A percentile compares a stretch with the other conserved stretches of the same genome.
Evolutionary conservation across 345 rosid genomes (phyloP).

Genomic region (Murraya paniculata): DNA sequence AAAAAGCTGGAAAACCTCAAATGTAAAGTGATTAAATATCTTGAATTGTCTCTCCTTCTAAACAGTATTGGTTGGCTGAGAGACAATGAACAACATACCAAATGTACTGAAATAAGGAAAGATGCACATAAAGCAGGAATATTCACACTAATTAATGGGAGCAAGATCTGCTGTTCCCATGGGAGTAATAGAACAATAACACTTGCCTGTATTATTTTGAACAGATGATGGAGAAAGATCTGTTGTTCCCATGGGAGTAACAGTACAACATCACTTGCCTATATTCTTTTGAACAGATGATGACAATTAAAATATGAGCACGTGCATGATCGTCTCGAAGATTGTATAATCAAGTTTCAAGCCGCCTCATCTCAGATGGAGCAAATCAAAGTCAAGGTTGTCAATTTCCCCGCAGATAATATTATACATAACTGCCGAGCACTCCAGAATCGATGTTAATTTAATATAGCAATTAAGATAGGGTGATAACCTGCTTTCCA

Average conservation of each 20-base stretch:
- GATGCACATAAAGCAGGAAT: neutral
- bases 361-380: too few species aligned
- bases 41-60: neutral
- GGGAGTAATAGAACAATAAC: neutral
- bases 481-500: too few species aligned
- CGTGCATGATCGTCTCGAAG: too few species aligned
- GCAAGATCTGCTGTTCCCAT: neutral
- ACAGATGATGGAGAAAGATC: neutral
- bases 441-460: too few species aligned
- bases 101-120: neutral
- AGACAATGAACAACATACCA: neutral
- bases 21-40: neutral
- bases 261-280: too few species aligned
- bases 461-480: too few species aligned
- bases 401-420: too few species aligned
- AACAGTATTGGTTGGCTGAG: neutral
- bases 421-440: too few species aligned
- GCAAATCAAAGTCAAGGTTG: too few species aligned
- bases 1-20: neutral
- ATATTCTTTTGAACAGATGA: neutral
- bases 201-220: neutral
- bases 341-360: too few species aligned
- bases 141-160: neutral
- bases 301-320: too few species aligned
- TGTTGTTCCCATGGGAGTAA: too few species aligned